Conservation (phyloP, 129 eudicot species). For the Solidago caesia region DNA sequence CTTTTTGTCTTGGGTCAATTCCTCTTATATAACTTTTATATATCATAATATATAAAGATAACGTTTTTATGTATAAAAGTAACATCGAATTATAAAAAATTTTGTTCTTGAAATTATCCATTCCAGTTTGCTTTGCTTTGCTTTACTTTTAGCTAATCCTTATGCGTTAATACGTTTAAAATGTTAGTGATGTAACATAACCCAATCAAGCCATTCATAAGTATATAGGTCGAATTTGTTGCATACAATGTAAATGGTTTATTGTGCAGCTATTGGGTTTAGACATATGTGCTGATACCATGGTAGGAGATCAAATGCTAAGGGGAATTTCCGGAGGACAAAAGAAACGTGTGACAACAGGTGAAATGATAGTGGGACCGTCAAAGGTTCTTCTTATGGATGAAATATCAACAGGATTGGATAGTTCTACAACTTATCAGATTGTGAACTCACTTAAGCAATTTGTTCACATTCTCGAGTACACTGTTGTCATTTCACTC, state of each 20-base stretch:
- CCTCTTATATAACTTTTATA: too few species aligned
- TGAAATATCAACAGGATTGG: constrained; percentile 74
- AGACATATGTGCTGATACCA: constrained; percentile 70
- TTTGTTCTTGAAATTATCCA: too few species aligned
- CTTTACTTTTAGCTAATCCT: too few species aligned
- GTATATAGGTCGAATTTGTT: not conserved
- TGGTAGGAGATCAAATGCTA: constrained; percentile 77
- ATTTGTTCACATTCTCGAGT: constrained; percentile 60
- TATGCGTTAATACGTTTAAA: too few species aligned
- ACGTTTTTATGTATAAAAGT: too few species aligned
- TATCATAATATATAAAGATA: too few species aligned
- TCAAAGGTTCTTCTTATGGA: constrained; percentile 67
- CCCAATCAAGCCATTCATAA: not conserved
- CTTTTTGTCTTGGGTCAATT: not conserved
- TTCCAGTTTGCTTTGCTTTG: too few species aligned
- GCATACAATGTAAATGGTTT: constrained; percentile 2
- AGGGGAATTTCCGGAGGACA: constrained; percentile 85
- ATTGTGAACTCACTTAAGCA: constrained; percentile 60
- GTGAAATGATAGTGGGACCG: constrained; percentile 77
- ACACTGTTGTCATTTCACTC: constrained; percentile 70
- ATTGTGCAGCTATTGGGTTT: constrained; percentile 57
- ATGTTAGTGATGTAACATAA: not conserved
- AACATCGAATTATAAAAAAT: too few species aligned
- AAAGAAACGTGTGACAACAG: constrained; percentile 66
- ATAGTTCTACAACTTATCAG: constrained; percentile 71